A percentile compares a stretch with the other conserved stretches of the same genome.
Evolutionary conservation across 371 early-diverging fungal species (phyloP).

Genomic region (Haplosporangium sp.): DNA sequence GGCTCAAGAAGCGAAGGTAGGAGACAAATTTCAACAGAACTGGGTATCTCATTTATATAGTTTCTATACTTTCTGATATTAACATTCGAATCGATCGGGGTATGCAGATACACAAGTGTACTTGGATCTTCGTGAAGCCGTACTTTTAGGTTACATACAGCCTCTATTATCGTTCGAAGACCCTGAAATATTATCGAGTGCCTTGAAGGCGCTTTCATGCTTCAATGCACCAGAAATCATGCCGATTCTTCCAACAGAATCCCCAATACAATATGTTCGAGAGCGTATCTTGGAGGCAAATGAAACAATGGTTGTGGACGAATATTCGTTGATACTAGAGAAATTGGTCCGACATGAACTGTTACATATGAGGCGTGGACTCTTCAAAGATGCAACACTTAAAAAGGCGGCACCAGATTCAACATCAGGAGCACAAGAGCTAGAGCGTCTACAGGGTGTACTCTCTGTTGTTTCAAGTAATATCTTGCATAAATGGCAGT

Average conservation of each 20-base stretch:
- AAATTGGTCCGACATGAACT: constrained; percentile 67
- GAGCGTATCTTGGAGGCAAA: constrained; percentile 33
- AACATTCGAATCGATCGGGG: neutral
- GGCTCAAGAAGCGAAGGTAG: constrained; percentile 66
- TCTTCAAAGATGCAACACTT: constrained; percentile 62
- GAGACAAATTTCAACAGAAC: neutral
- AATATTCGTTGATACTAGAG: constrained; percentile 55
- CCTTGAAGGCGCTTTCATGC: constrained; percentile 59
- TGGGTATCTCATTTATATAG: neutral
- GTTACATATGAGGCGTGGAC: constrained; percentile 67
- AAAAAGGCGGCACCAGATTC: constrained; percentile 21
- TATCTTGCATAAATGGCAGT: constrained; percentile 59
- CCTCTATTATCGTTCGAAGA: constrained; percentile 56
- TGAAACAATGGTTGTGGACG: constrained; percentile 40
- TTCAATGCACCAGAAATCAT: constrained; percentile 63
- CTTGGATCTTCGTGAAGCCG: constrained; percentile 60
- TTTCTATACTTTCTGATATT: neutral
- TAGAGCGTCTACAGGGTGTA: constrained; percentile 39
- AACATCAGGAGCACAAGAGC: constrained; percentile 21
- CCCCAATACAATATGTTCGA: constrained; percentile 57
- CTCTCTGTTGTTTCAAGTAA: constrained; percentile 35
- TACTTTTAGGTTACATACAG: constrained; percentile 57
- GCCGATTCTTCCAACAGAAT: constrained; percentile 58
- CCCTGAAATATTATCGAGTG: constrained; percentile 48
- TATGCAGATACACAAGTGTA: constrained; percentile 62